Evolutionary conservation across 768 basidiomycete genomes (phyloP), one percentile per base, ranked within the genome.

Genomic region (Tulasnella calospora): DNA sequence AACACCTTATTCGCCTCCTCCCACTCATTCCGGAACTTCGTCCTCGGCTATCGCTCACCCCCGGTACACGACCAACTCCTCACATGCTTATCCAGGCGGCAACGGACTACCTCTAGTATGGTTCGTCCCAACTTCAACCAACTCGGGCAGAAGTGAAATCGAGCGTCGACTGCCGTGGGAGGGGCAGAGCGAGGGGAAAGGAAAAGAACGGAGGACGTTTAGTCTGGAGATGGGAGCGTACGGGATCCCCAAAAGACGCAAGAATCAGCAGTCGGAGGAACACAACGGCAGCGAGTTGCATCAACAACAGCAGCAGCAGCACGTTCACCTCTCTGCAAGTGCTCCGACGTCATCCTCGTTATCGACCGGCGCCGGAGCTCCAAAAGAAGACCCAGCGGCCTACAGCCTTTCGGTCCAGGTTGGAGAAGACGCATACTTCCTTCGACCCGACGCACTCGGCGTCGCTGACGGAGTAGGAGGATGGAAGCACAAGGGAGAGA

Each of bases 391-490:
- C 35, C 83, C 38, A 81, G 82, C 36, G 80, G 81, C 72, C 7
- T 84, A 87, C 67, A 83, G 83, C 46, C 87, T 92, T 17, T 88
- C 93, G 0, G 90, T 92, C 0, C 92, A 94, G 82, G 91, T 98
- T 15, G 96, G 96, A 55, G 96, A 98, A 83, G 96, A 98, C 82
- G 94, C 95, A 6, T 97, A 95, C 82, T 94, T 94, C 80, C 85
- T 94, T 8, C 86, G 89, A 7, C 89, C 79, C 23, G 93, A 95
- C 82, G 93, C 94, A 8, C 91, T 99, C 87, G 96, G 96, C 23
- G 92, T 99, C 12, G 94, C 96, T 4, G 96, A 98, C 83, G 96
- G 96, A 40, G 96, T 98, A 0, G 96, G 96, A 0, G 96, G 96
- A 0, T 98, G 95, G 96, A 88, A 47, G 30, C 70, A 57, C 91